Conservation (phyloP, 1,139 yeast species). For the Blastobotrys ciferrii region DNA sequence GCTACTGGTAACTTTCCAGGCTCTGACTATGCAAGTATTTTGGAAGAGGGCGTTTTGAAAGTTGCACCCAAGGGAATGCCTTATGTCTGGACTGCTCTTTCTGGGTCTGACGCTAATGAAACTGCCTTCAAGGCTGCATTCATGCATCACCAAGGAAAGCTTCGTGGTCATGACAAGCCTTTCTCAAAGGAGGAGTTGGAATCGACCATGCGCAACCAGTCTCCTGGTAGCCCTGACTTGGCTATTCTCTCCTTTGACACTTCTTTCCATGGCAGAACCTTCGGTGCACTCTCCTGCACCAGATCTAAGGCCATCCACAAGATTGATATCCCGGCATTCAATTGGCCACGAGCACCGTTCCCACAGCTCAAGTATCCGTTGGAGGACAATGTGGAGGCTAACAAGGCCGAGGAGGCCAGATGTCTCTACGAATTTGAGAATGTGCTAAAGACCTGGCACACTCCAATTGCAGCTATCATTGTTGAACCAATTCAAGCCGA, state of each 20-base stretch:
- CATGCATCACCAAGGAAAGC: constrained; percentile 65
- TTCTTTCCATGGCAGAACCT: constrained; percentile 81
- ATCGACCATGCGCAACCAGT: constrained; percentile 63
- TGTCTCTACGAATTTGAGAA: constrained; percentile 61
- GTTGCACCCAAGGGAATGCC: constrained; percentile 32
- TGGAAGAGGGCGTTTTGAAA: constrained; percentile 44
- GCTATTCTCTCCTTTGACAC: constrained; percentile 70
- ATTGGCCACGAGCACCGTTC: constrained; percentile 86
- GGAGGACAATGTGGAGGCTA: constrained; percentile 52
- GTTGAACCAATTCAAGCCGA: constrained; percentile 83
- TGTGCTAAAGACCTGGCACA: constrained; percentile 53
- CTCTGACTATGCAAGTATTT: constrained; percentile 55
- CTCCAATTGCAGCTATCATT: constrained; percentile 73
- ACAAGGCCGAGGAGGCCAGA: constrained; percentile 63
- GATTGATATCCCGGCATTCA: constrained; percentile 78
- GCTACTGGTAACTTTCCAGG: constrained; percentile 78
- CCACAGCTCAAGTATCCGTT: constrained; percentile 75
- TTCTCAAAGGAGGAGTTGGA: constrained; percentile 53
- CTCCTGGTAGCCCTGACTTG: constrained; percentile 73
- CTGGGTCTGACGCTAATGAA: constrained; percentile 85
- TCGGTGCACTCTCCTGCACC: constrained; percentile 76
- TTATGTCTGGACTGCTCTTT: constrained; percentile 64
- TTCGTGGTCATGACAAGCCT: constrained; percentile 42
- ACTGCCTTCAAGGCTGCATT: constrained; percentile 83
- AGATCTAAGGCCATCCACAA: constrained; percentile 82